Evolutionary conservation across 495 filamentous ascomycete genomes (phyloP).

Genomic region (Podospora bellae-mahoneyi): DNA sequence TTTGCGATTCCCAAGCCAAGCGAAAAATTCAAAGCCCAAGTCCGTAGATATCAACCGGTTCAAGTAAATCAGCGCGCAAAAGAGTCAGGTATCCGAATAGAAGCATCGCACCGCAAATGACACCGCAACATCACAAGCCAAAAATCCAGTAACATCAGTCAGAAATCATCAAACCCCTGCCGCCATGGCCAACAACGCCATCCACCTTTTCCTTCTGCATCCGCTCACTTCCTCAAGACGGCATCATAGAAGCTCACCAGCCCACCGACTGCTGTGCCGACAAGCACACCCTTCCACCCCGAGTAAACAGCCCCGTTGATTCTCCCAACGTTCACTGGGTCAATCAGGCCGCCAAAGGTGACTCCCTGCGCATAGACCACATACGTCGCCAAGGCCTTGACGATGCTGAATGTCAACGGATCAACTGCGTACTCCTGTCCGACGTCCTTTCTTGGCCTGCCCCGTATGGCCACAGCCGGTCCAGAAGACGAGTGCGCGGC

Average conservation of each 20-base stretch:
- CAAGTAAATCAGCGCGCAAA: too few species aligned
- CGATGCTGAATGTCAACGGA: slow-evolving; percentile 82
- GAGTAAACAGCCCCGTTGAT: slow-evolving; percentile 68
- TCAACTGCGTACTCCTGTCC: slow-evolving; percentile 60
- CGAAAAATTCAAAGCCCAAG: too few species aligned
- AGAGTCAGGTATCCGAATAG: too few species aligned
- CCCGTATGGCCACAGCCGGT: slow-evolving; percentile 30
- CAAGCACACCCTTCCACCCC: slow-evolving; percentile 65
- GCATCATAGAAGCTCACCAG: slow-evolving; percentile 79
- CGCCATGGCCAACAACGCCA: not conserved
- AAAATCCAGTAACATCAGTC: too few species aligned
- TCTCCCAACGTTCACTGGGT: slow-evolving; percentile 52
- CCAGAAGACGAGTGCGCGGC: slow-evolving; percentile 32
- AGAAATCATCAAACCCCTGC: not conserved
- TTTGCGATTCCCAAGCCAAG: too few species aligned
- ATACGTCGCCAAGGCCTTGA: slow-evolving; percentile 75
- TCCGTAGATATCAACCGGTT: too few species aligned
- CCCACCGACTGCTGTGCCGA: slow-evolving; percentile 66
- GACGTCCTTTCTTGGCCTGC: slow-evolving; percentile 8
- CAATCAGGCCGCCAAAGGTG: slow-evolving; percentile 61
- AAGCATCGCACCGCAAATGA: too few species aligned
- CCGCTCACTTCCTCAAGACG: slow-evolving; percentile 63
- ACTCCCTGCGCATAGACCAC: slow-evolving; percentile 71
- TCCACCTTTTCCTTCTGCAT: not conserved
- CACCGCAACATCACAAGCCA: too few species aligned